Percentiles rank a stretch among this genome's conserved stretches.
phyloP scores from a whole-genome alignment of 2,329 filamentous ascomycete species.

The Coniochaeta sp. region DNA sequence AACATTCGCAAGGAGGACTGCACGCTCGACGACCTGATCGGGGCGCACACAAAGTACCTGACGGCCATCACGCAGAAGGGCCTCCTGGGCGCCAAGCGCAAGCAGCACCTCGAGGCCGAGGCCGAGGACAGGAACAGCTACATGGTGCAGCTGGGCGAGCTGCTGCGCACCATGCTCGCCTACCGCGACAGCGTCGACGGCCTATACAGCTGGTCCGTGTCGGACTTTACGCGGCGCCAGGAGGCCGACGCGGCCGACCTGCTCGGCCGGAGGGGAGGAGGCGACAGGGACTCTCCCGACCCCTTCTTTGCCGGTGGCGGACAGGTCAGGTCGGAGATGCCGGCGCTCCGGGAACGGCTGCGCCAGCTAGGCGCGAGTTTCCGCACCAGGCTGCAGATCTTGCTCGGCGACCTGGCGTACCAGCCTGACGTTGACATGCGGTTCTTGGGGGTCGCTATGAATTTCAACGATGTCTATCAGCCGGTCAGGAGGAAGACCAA shows the following conservation, averaged over 20 bases:
- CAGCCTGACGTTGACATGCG: conserved; percentile 93
- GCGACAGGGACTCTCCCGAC: conserved; percentile 19
- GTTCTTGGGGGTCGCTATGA: conserved; percentile 95
- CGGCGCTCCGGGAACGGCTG: conserved; percentile 67
- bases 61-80: conserved; percentile 95
- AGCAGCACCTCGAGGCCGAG: conserved; percentile 23
- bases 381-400: conserved; percentile 64
- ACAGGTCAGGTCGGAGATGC: conserved; percentile 58
- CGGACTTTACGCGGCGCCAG: conserved; percentile 88
- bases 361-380: conserved; percentile 69
- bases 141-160: conserved; percentile 83
- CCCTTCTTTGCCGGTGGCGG: conserved; percentile 39
- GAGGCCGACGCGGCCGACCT: conserved; percentile 69
- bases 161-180: conserved; percentile 86
- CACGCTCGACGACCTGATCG: conserved; percentile 91
- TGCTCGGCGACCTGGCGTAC: conserved; percentile 85
- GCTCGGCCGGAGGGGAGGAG: conserved; percentile 40
- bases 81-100: conserved; percentile 66
- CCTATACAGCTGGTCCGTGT: conserved; percentile 89
- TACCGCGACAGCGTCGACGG: conserved; percentile 93
- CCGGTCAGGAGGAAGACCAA: conserved; percentile 60
- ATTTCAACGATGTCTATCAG: conserved; percentile 96
- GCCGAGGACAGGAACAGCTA: conserved; percentile 70
- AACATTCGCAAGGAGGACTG: conserved; percentile 77
- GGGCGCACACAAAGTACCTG: conserved; percentile 84